phyloP scores from a whole-genome alignment of 2,329 filamentous ascomycete species.

The Sporothrix phasma region DNA sequence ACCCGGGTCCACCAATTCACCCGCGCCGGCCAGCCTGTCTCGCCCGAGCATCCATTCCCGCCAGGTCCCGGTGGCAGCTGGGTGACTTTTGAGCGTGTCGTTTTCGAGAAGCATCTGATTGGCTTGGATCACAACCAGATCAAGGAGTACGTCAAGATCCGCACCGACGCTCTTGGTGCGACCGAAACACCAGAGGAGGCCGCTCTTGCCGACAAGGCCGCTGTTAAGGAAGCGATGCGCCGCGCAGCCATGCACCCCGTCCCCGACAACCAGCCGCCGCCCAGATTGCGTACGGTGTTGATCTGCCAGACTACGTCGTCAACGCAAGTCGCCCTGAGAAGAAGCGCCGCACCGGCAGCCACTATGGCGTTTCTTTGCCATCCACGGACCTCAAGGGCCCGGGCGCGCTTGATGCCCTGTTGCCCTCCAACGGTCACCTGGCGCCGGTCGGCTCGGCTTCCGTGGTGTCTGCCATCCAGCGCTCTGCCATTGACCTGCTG shows the following conservation, averaged over 20 bases:
- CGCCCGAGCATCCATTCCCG: conserved; percentile 39
- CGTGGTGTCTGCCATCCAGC: conserved; percentile 17
- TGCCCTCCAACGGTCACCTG: background rate
- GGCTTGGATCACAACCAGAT: conserved; percentile 46
- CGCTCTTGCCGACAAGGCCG: conserved; percentile 31
- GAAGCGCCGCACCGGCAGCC: conserved; percentile 36
- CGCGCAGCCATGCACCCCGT: conserved; percentile 35
- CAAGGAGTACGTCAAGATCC: conserved; percentile 53
- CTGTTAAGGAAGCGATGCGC: conserved; percentile 38
- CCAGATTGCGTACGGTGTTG: conserved; percentile 41
- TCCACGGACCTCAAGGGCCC: background rate
- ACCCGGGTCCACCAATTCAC: conserved; percentile 46
- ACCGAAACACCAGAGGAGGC: conserved; percentile 32
- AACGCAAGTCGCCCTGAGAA: conserved; percentile 25
- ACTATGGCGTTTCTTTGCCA: conserved; percentile 3
- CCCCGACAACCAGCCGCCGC: conserved; percentile 33
- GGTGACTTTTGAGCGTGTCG: conserved; percentile 52
- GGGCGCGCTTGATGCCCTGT: background rate
- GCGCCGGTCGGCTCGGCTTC: conserved; percentile 13
- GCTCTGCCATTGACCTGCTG: conserved; percentile 32
- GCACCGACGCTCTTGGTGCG: conserved; percentile 27
- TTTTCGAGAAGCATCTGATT: conserved; percentile 48
- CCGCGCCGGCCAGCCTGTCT: conserved; percentile 38
- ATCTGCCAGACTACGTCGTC: conserved; percentile 36
- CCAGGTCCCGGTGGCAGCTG: conserved; percentile 52